Evolutionary conservation across 305 asterid species (phyloP), one percentile per base, ranked within the genome.

Genomic region (Fraxinus ornus): DNA sequence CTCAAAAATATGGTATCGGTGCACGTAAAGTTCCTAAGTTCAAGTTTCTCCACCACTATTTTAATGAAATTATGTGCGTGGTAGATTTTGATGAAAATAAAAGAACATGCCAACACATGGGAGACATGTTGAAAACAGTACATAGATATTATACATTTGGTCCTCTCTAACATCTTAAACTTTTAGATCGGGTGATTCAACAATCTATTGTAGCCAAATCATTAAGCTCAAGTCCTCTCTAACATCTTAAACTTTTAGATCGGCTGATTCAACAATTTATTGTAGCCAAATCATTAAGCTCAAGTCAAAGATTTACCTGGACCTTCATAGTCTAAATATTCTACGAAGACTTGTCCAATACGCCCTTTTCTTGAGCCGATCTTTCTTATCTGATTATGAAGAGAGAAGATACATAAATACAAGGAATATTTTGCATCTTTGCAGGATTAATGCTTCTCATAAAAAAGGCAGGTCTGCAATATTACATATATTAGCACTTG

Each of bases 311-410:
- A 66, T 30, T 30, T 71, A 71, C 76, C 76, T 71, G 76, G 41
- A 71, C 41, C 76, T 71, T 71, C 76, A 71, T 71, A 71, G 41
- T 32, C 76, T 28, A 71, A 30, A 32, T 71, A 71, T 15, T 71
- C 76, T 32, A 71, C 21, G 24, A 71, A 30, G 35, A 66, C 74
- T 66, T 71, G 37, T 32, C 22, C 22, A 71, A 64, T 64, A 64
- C 41, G 76, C 76, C 76, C 76, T 28, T 71, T 71, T 71, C 39
- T 71, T 32, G 41, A 28, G 35, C 76, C 21, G 3, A 71, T 71
- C 76, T 32, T 71, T 71, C n/a, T 71, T 71, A 71, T 71, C 76
- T 71, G 76, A 32, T 66, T 66, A 71, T 71, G 39, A 71, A 17
- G 76, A 71, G 24, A 32, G 76, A 71, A 28, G 35, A 30, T 71